Percentiles rank a stretch among this genome's conserved stretches.
Conservation (phyloP, 179 eudicot species). For the Beta corolliflora region DNA sequence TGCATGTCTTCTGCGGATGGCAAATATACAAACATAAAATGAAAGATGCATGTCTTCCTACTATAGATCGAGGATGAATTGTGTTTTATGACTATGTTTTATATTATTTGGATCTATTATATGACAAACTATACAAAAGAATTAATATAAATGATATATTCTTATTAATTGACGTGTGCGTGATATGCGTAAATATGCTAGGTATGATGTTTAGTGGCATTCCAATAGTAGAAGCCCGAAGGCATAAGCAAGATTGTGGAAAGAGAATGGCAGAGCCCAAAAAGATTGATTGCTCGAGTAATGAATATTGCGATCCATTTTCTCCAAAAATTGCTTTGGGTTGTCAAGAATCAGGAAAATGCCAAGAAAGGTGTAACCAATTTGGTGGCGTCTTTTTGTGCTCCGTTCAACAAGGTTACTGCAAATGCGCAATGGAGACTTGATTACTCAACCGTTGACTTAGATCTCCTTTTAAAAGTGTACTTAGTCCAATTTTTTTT, state of each 20-base stretch:
- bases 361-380: conserved; percentile 30
- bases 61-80: no score
- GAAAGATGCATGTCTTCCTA: no score
- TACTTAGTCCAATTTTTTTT: neutral
- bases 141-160: no score
- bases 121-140: no score
- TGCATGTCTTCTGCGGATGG: no score
- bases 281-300: conserved; percentile 27
- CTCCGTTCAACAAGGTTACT: conserved; percentile 22
- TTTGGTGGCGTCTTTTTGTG: conserved; percentile 35
- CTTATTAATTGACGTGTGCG: no score
- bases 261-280: neutral
- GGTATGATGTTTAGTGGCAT: conserved; percentile 13
- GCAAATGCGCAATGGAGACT: conserved; percentile 31
- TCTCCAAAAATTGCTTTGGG: conserved; percentile 24
- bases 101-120: no score
- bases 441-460: neutral
- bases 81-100: no score
- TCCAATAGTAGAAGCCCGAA: conserved; percentile 16
- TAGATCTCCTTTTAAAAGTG: neutral
- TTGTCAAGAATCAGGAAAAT: conserved; percentile 27
- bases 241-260: neutral
- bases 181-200: no score
- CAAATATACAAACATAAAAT: no score
- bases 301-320: conserved; percentile 31